Base-by-base conservation (phyloP, 1,139 yeast genomes). In the Sugiyamaella sp. region DNA sequence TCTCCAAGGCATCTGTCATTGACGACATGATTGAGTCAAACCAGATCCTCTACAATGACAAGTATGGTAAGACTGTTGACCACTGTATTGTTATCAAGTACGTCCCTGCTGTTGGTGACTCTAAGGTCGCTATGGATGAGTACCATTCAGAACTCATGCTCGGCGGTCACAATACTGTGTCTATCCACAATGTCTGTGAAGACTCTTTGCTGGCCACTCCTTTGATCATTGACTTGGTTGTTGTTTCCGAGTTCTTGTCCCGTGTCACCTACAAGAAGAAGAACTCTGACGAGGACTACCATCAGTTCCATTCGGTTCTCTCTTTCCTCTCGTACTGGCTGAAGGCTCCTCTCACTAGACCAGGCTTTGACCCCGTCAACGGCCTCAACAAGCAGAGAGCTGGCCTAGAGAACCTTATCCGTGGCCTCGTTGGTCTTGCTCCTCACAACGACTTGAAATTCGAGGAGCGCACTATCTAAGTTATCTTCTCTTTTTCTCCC, bases 91-190 rank as follows among this genome's bases (percentile, higher is more conserved):
- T 91, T 60, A 91, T 91, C 77, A 91, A 91, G 76, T 90, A 91
- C 72, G 76, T 91, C 69, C 87, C 89, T 57, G 97, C 97, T 8
- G 97, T 91, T 53, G 96, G 96, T 46, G 98, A 91, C 73, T 85
- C 95, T 63, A 91, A 91, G 79, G 97, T 91, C 60, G 98, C 98
- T 53, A 91, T 91, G 97, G 98, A 91, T 73, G 97, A 91, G 77
- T 91, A 91, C 75, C 89, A 90, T 77, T 86, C 95, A 57, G 97
- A 91, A 74, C 83, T 91, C 71, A 90, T 91, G 97, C 81, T 91
- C 66, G 98, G 98, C 59, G 98, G 98, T 47, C 97, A 90, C 76
- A 91, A 90, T 77, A 86, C 93, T 71, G 87, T 91, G 62, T 84
- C 95, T 54, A 86, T 91, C 68, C 96, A 90, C 76, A 91, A 91